A percentile compares a stretch with the other conserved stretches of the same genome.
phyloP scores from a whole-genome alignment of 352 stramenopile genomes.

The Thalassiosira exigua region DNA sequence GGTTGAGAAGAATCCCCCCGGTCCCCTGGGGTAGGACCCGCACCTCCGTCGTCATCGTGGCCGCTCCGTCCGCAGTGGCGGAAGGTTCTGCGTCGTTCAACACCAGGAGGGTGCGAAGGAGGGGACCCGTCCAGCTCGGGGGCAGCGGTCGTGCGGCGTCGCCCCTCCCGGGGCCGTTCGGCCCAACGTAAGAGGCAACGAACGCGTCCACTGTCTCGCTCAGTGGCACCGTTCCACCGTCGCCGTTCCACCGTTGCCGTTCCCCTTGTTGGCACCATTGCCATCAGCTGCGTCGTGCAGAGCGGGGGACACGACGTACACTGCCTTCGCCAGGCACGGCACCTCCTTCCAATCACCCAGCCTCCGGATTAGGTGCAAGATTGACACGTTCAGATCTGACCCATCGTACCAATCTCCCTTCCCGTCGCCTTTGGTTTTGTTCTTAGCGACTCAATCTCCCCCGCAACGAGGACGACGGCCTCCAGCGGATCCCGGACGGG shows the following conservation, averaged over 20 bases:
- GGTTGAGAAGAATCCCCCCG: conserved; percentile 75
- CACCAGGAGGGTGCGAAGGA: conserved; percentile 75
- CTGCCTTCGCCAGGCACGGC: conserved; percentile 78
- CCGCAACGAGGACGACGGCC: conserved; percentile 75
- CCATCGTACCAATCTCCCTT: conserved; percentile 45
- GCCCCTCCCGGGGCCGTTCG: neutral
- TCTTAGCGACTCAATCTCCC: conserved; percentile 3
- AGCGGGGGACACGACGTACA: conserved; percentile 73
- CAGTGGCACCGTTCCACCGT: conserved; percentile 19
- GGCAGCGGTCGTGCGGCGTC: conserved; percentile 46
- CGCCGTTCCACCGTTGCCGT: neutral
- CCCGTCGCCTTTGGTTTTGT: neutral
- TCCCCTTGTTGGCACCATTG: too few species aligned
- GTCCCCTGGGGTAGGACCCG: conserved; percentile 73
- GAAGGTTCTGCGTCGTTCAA: conserved; percentile 52
- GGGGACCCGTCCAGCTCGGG: conserved; percentile 43
- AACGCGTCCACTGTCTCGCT: conserved; percentile 56
- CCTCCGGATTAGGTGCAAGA: conserved; percentile 63
- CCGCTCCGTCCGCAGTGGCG: conserved; percentile 3
- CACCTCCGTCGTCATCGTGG: conserved; percentile 39
- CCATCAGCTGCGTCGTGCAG: neutral
- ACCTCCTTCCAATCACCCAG: conserved; percentile 53
- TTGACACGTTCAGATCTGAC: conserved; percentile 61
- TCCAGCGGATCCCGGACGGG: conserved; percentile 55
- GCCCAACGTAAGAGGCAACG: conserved; percentile 64